Evolutionary conservation across 2,329 filamentous ascomycete species (phyloP).

Genomic region (Colletotrichum sp.): DNA sequence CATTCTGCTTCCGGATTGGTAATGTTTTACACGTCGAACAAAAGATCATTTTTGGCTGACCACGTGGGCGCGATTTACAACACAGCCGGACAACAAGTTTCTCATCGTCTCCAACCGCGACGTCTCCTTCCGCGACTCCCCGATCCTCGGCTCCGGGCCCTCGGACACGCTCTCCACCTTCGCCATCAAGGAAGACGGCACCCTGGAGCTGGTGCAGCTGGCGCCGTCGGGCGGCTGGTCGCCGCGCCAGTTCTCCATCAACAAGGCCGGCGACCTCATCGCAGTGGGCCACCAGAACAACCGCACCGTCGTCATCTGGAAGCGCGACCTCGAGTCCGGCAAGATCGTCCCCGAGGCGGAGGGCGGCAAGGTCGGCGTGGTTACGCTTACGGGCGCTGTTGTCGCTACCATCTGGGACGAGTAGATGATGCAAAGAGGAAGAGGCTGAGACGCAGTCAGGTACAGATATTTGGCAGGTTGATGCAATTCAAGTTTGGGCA

Average conservation of each 20-base stretch:
- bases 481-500: not conserved
- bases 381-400: constrained; percentile 20
- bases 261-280: constrained; percentile 20
- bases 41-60: not conserved
- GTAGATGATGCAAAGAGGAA: not conserved
- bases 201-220: constrained; percentile 20
- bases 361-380: constrained; percentile 23
- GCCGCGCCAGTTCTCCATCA: constrained; percentile 22
- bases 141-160: constrained; percentile 20
- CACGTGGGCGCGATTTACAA: not conserved
- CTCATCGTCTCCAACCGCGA: constrained; percentile 21
- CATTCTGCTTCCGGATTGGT: constrained; percentile 1
- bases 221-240: constrained; percentile 21
- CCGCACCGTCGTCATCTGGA: constrained; percentile 21
- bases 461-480: not conserved
- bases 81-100: constrained; percentile 11
- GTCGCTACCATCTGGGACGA: constrained; percentile 24
- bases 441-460: not conserved
- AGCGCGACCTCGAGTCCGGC: constrained; percentile 18
- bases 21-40: not conserved
- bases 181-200: constrained; percentile 21
- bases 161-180: constrained; percentile 23
- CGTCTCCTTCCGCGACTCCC: constrained; percentile 20
- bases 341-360: constrained; percentile 23
- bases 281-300: constrained; percentile 23